A percentile compares a stretch with the other conserved stretches of the same genome.
These are phyloP conservation scores for Trametes versicolor DNA, from an alignment of 1,284 basidiomycete species.

Conservation along the genomic window DNA sequence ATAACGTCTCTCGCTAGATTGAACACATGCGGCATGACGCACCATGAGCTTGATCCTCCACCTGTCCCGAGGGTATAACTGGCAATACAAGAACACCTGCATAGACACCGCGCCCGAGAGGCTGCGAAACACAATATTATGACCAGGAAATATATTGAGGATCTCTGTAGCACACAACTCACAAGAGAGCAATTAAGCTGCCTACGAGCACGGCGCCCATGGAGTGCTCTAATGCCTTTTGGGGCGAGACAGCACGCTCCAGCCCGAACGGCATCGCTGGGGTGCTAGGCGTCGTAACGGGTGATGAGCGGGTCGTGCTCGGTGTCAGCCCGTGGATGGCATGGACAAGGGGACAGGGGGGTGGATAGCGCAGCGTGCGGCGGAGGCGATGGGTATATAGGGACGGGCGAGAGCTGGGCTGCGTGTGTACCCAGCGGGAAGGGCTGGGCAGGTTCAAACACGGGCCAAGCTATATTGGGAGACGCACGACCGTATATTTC, in stretches of 20 bases:
- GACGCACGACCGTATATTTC: background rate
- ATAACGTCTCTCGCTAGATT: too few species aligned
- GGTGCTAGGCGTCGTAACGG: background rate
- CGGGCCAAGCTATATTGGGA: conserved; percentile 19
- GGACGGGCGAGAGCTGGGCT: conserved; percentile 3
- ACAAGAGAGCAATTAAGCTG: conserved; percentile 31
- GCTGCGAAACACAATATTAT: conserved; percentile 7
- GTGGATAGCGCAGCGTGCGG: background rate
- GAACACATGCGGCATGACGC: background rate
- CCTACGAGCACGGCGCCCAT: conserved; percentile 33
- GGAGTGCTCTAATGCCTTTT: conserved; percentile 20
- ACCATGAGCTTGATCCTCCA: conserved; percentile 29
- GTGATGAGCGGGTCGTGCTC: background rate
- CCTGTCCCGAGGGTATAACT: conserved; percentile 29
- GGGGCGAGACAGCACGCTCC: conserved; percentile 13
- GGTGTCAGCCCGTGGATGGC: background rate
- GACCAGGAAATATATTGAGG: background rate
- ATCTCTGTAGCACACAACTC: background rate
- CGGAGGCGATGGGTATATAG: conserved; percentile 2
- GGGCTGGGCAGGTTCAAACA: conserved; percentile 9
- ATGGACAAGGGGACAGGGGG: background rate
- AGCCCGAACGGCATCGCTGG: conserved; percentile 9
- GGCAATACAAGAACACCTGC: conserved; percentile 33
- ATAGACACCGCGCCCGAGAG: conserved; percentile 33
- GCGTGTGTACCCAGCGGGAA: too few species aligned